These are phyloP conservation scores for Dactylellina leptospora DNA, from an alignment of 2,329 filamentous ascomycete genomes.

Conservation along the genomic window DNA sequence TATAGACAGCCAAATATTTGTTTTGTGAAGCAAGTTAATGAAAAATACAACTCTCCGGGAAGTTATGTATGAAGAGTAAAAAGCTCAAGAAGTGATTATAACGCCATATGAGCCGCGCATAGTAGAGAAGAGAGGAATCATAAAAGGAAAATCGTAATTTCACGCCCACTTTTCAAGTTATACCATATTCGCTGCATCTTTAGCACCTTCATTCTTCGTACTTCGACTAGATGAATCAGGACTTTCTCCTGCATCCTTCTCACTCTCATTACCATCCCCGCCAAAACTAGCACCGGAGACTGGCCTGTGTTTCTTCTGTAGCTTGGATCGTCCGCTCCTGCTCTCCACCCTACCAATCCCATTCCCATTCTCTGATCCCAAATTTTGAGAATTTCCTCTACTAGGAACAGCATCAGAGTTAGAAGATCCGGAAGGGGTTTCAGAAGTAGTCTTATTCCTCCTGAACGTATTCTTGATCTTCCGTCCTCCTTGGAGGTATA, in stretches of 20 bases:
- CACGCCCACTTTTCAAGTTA: neutral
- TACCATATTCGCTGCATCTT: conserved; percentile 25
- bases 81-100: neutral
- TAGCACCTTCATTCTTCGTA: conserved; percentile 27
- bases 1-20: neutral
- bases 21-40: neutral
- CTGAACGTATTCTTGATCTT: conserved; percentile 37
- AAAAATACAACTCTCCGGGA: neutral
- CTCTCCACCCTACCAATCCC: conserved; percentile 6
- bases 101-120: neutral
- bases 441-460: conserved; percentile 1
- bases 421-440: neutral
- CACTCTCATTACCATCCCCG: conserved; percentile 4
- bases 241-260: conserved; percentile 8
- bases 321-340: conserved; percentile 1
- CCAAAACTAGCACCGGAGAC: neutral
- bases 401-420: neutral
- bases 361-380: neutral
- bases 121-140: neutral
- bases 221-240: conserved; percentile 9
- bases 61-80: neutral
- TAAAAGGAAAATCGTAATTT: neutral
- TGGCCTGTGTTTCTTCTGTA: conserved; percentile 22
- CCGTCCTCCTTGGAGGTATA: conserved; percentile 62
- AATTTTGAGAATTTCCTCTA: neutral